These are phyloP conservation scores for Debaryomyces prosopidis DNA, from an alignment of 805 yeast species.

Conservation along the genomic window DNA sequence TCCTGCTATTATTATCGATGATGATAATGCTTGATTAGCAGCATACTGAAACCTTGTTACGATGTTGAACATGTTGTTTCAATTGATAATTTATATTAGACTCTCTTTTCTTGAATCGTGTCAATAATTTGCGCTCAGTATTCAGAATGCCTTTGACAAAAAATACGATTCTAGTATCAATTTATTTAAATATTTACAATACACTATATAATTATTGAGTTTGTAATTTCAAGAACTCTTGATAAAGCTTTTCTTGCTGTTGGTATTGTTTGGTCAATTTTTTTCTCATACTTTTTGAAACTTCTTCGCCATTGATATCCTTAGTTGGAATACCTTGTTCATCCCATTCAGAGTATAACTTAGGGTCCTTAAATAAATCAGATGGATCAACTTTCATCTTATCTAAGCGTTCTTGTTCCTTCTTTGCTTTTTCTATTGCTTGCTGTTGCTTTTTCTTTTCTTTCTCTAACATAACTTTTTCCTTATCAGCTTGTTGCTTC, in stretches of 20 bases:
- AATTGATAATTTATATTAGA: no score
- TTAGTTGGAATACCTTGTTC: conserved; percentile 79
- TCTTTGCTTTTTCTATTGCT: conserved; percentile 52
- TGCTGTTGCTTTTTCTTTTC: conserved; percentile 59
- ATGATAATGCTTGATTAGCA: conserved; percentile 55
- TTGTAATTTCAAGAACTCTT: conserved; percentile 49
- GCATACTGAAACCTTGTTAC: conserved; percentile 45
- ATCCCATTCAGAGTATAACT: conserved; percentile 73
- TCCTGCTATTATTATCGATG: conserved; percentile 46
- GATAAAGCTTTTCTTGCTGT: conserved; percentile 79
- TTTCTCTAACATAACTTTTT: conserved; percentile 56
- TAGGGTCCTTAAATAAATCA: conserved; percentile 68
- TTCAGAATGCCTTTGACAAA: background rate
- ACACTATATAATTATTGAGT: background rate
- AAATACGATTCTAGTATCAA: background rate
- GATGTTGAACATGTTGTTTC: conserved; percentile 31
- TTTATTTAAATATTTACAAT: background rate
- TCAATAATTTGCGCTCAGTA: background rate
- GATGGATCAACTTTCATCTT: conserved; percentile 70
- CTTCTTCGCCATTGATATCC: conserved; percentile 74
- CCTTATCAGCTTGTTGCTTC: conserved; percentile 59
- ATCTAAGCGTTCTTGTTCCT: conserved; percentile 60
- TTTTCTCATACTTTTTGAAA: conserved; percentile 83
- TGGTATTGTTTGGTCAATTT: conserved; percentile 77
- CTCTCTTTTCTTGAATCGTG: background rate